Base-by-base conservation (phyloP, 257 asterid species). In the Solanum chiquidenum region DNA sequence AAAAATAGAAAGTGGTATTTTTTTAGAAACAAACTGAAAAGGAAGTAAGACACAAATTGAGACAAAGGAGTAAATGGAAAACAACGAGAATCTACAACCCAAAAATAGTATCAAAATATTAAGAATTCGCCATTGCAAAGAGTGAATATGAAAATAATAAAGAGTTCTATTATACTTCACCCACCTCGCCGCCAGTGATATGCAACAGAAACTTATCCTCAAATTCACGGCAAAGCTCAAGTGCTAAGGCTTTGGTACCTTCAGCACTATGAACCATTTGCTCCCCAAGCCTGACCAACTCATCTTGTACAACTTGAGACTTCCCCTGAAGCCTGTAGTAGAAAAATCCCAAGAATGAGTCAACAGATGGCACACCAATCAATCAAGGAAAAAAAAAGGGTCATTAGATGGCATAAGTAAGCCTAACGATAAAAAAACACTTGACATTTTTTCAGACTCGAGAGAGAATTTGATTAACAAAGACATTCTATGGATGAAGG, bases 171-270 rank as follows among this genome's bases (percentile, higher is more conserved):
- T 25, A 37, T 6, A 58, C 10, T 29, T 18, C 16, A 31, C 93
- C 90, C 91, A 95, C 98, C 96, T 95, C 99, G 87, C 99, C 99
- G 5, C 96, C 93, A 14, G 92, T 92, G 86, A 97, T 96, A 89
- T 97, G 99, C 93, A 89, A 98, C 90, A 97, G 99, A 92, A 97
- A 97, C 93, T 96, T 97, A 90, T 97, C 99, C 95, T 97, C 99
- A 89, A 96, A 97, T 91, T 97, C 99, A 82, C 99, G 98, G 93
- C 99, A 97, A 83, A 96, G 99, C 90, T 97, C 99, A 93, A 97
- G 89, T 66, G 99, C 99, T 87, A 97, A 92, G 64, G 99, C 99
- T 87, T 92, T 92, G 25, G 99, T 96, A 85, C 99, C 99, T 92
- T 97, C 99, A 76, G 98, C 83, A 91, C 98, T 96, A 75, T 91